phyloP scores from a whole-genome alignment of 1,139 yeast species.

The Chernovozyma aurita region DNA sequence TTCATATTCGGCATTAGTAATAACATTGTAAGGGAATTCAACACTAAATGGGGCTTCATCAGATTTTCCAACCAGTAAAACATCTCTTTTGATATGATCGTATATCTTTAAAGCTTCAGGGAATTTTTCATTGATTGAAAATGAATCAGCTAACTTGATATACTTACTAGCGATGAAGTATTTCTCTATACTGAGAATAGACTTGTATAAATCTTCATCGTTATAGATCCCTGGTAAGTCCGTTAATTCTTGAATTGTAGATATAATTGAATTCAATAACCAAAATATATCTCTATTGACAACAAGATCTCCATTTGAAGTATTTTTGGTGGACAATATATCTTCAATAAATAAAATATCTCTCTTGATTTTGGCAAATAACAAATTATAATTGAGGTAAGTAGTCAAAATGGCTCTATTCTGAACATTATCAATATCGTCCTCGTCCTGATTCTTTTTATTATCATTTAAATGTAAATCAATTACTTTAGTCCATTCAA shows the following conservation, averaged over 20 bases:
- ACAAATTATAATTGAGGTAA: conserved; percentile 63
- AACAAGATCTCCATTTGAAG: conserved; percentile 8
- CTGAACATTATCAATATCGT: conserved; percentile 54
- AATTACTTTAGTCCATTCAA: conserved; percentile 36
- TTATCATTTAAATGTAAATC: conserved; percentile 49
- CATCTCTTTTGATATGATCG: conserved; percentile 25
- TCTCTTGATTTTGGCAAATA: conserved; percentile 67
- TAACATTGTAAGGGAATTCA: conserved; percentile 36
- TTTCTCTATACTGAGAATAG: conserved; percentile 47
- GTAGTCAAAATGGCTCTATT: conserved; percentile 73
- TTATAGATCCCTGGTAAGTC: conserved; percentile 91
- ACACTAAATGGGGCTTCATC: conserved; percentile 20
- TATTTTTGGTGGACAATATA: conserved; percentile 14
- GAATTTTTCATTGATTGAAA: conserved; percentile 40
- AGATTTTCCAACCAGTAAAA: conserved; percentile 23
- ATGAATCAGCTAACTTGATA: conserved; percentile 45
- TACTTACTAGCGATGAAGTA: conserved; percentile 45
- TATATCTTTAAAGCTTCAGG: conserved; percentile 55
- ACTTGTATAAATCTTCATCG: conserved; percentile 61
- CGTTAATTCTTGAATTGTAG: conserved; percentile 51
- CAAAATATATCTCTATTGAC: conserved; percentile 44
- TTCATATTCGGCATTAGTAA: conserved; percentile 30
- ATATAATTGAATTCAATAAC: conserved; percentile 44
- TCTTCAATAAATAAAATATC: conserved; percentile 51
- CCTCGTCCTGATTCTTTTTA: conserved; percentile 39